Base-by-base conservation (phyloP, 208 protist genomes). In the Trypanosoma congolense region DNA sequence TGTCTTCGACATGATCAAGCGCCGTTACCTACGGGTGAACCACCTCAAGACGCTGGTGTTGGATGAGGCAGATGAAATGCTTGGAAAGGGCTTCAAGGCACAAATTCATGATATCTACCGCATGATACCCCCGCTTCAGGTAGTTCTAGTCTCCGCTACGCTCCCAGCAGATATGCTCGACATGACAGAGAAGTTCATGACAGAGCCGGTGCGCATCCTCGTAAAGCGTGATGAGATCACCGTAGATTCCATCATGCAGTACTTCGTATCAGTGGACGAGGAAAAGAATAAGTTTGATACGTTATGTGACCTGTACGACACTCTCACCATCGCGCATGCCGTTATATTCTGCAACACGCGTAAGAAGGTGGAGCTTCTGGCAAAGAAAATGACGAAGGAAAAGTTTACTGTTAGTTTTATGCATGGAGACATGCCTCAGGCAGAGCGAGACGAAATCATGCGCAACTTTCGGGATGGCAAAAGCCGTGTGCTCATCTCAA, bases 41-140 rank as follows among this genome's bases (percentile, higher is more conserved):
- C 44, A 73, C 4, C 86, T 99, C 16, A 83, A 84, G 41, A 90
- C 96, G 35, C 84, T 99, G 12, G 87, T 99, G 44, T 65, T 99
- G 18, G 98, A 99, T 70, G 98, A 99, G 72, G 98, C 98, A 43
- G 98, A 99, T 72, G 97, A 99, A 72, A 98, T 99, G 97, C 88
- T 99, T n/a, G 90, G 82, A n/a, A 86, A 92, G 50, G 96, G 97
- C 35, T 99, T 99, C 79, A 98, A 98, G 62, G 97, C 97, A 19
- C 96, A 99, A 80, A 97, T 99, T 52, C 97, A 98, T 72, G 96
- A 99, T 62, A 97, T 99, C 46, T 99, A 98, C 84, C 81, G 95
- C 28, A 86, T 90, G 62, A 77, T 99, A 35, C 84, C 88, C 12
- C 79, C 87, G 26, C 71, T 90, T 56, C 95, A 98, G 74, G 86